Conservation (phyloP, 441 rosid species). For the Omphalea diandra region DNA sequence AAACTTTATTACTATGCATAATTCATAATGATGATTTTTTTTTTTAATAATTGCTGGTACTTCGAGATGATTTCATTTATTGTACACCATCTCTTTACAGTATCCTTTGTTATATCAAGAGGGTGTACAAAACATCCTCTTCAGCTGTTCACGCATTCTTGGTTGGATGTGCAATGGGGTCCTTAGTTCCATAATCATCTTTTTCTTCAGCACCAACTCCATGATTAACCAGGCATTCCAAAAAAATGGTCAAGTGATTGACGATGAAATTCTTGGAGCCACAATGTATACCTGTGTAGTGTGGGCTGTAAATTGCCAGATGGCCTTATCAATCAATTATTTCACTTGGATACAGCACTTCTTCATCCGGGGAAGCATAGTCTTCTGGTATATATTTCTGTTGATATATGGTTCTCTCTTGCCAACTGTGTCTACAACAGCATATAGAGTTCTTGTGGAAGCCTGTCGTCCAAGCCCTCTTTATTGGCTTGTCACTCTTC, state of each 20-base stretch:
- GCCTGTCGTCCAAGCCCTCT: constrained; percentile 64
- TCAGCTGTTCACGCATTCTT: constrained; percentile 73
- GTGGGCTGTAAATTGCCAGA: constrained; percentile 85
- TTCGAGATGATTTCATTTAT: too few relatives aligned
- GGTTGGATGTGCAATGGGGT: constrained; percentile 90
- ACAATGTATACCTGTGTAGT: constrained; percentile 79
- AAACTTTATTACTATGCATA: too few relatives aligned
- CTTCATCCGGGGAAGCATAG: constrained; percentile 92
- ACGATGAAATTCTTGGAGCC: constrained; percentile 65
- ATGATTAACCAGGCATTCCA: constrained; percentile 61
- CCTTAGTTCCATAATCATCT: constrained; percentile 67
- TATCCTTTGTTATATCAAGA: constrained; percentile 70
- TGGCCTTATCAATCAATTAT: constrained; percentile 84
- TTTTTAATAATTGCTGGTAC: too few relatives aligned
- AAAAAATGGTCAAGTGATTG: constrained; percentile 60
- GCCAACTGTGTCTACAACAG: constrained; percentile 64
- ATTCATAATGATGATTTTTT: too few relatives aligned
- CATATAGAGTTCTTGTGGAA: constrained; percentile 65
- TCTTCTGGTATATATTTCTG: constrained; percentile 72
- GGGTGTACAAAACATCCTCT: constrained; percentile 73
- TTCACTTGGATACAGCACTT: constrained; percentile 96
- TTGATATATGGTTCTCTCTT: constrained; percentile 60
- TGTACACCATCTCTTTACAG: constrained; percentile 34
- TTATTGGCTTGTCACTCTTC: constrained; percentile 61
- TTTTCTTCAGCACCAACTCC: constrained; percentile 58